Base-by-base conservation (phyloP, 2,329 filamentous ascomycete genomes). In the Aspergillus eucalypticola region DNA sequence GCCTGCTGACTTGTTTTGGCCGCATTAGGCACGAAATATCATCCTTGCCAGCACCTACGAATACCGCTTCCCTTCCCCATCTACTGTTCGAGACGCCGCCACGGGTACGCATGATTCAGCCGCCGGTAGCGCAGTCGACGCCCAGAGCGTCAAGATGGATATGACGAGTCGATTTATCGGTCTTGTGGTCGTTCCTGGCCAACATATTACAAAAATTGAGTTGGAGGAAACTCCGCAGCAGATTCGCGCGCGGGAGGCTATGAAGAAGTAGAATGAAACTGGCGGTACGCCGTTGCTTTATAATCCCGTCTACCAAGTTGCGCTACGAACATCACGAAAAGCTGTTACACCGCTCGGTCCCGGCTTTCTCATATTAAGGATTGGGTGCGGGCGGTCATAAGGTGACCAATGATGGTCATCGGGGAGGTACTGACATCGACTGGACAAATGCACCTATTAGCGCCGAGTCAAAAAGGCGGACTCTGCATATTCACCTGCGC, bases 101-200 rank as follows among this genome's bases (percentile, higher is more conserved):
- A 81, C 76, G 13, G 67, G 66, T 42, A 64, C 70, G 60, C 67
- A 64, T 44, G 63, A 68, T 62, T 63, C 70, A 60, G 60, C 59
- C 49, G 46, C 64, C 21, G 63, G 60, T 51, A 59, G 59, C 52
- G 60, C 59, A 42, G 62, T 50, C 44, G 58, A 67, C 52, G 60
- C 60, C 13, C 58, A 60, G 46, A 73, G 77, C 57, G 71, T 89
- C 58, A 85, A 83, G 63, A 77, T 91, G 56, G 85, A 92, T 67
- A 90, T 96, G 88, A 89, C 86, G 25, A 92, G 90, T 66, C 87
- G 95, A 56, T 96, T 92, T 72, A 85, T 99, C 21, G 95, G 95
- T 0, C 79, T 98, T 25, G 88, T 99, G 2, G 93, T 97, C 23
- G 86, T 99, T 3, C 95, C 95, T 0, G 93, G 94, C 0, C 82